Base-by-base conservation (phyloP, 2,329 filamentous ascomycete species). In the Phaeomoniella chlamydospora region DNA sequence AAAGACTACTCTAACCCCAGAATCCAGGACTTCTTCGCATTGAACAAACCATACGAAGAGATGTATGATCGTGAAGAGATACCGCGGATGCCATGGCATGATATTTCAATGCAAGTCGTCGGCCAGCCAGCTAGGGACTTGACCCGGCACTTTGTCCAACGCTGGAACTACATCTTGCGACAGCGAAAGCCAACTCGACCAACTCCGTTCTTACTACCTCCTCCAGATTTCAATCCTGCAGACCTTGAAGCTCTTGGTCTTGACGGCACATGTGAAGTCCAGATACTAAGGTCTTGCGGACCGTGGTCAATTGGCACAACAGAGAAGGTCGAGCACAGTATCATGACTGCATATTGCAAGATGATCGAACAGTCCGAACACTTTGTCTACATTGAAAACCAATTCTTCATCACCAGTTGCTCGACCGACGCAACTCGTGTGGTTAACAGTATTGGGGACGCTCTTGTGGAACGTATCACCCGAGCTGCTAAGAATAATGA, bases 1-100 rank as follows among this genome's bases (percentile, higher is more conserved):
- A 98, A 98, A 56, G 90, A 98, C 56, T 98, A 98, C 58, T 94
- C 87, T 1, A 98, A 98, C 49, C 88, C 90, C 13, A 72, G 90
- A 47, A 84, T 94, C 3, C 83, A 92, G 48, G 90, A 98, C 55
- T 98, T 98, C 54, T 94, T 85, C 63, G 76, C 78, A 39, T 72
- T 98, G 16, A 80, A 90, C 52, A 85, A 92, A 55, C 90, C 90
- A 2, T 96, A 96, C 50, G 90, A 94, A 51, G 90, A 98, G 57
- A 96, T 96, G 90, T 98, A 96, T 51, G 85, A 96, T 57, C 79
- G 90, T 37, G 80, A 75, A 41, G 81, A 81, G 53, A 73, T 88
- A 13, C 86, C 90, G 2, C 70, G 90, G 42, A 98, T 96, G 90
- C 88, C 90, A 2, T 98, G 90, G 90, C 90, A 98, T 51, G 90